Conservation (phyloP, 108 stramenopile species). For the Heterococcus sp. region DNA sequence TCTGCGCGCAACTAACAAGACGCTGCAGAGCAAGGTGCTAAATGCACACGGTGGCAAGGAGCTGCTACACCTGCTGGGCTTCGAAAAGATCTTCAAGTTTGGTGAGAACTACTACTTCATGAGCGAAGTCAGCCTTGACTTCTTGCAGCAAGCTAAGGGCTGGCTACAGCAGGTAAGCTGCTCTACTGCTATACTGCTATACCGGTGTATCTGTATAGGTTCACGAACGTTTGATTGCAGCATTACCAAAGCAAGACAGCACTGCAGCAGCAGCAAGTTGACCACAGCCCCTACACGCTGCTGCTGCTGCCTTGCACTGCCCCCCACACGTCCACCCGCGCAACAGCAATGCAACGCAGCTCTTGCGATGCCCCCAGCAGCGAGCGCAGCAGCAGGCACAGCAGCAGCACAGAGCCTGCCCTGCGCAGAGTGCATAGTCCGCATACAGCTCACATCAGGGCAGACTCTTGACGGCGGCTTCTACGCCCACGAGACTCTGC, state of each 20-base stretch:
- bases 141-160: constrained; percentile 16
- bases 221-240: too few relatives aligned
- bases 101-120: constrained; percentile 33
- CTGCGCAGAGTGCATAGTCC: not conserved
- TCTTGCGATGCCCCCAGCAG: not conserved
- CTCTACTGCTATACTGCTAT: too few relatives aligned
- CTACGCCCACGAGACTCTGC: constrained; percentile 32
- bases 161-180: constrained; percentile 22
- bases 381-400: not conserved
- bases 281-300: too few relatives aligned
- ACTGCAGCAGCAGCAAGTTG: too few relatives aligned
- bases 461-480: constrained; percentile 38
- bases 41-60: constrained; percentile 34
- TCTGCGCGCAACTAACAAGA: constrained; percentile 17
- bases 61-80: constrained; percentile 25
- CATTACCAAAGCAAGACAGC: too few relatives aligned
- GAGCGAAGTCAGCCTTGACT: constrained; percentile 17
- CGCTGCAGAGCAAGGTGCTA: constrained; percentile 6
- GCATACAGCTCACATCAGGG: constrained; percentile 20
- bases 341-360: not conserved
- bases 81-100: constrained; percentile 41
- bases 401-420: too few relatives aligned
- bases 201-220: too few relatives aligned
- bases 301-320: too few relatives aligned
- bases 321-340: too few relatives aligned